These are phyloP conservation scores for Schwanniomyces pseudopolymorphus DNA, from an alignment of 805 yeast genomes.

Conservation along the genomic window DNA sequence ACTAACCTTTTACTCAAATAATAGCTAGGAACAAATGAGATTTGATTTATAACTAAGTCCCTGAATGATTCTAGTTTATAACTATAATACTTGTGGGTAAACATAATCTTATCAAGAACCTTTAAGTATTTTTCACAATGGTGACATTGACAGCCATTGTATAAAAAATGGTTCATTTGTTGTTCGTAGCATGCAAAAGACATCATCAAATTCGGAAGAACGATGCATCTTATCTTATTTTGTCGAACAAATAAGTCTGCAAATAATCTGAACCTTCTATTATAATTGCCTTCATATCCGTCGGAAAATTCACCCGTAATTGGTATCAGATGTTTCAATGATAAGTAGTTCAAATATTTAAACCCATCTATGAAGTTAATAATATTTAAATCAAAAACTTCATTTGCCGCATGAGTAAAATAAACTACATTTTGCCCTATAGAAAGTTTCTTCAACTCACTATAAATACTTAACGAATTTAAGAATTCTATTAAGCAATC, in stretches of 20 bases:
- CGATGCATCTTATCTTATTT: conserved; percentile 39
- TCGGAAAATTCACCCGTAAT: conserved; percentile 55
- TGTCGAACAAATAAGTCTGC: conserved; percentile 46
- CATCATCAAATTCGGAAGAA: conserved; percentile 61
- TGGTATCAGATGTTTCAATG: conserved; percentile 61
- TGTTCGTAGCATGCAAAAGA: conserved; percentile 69
- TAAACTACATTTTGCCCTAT: conserved; percentile 32
- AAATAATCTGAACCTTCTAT: conserved; percentile 56
- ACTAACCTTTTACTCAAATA: conserved; percentile 36
- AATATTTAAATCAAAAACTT: conserved; percentile 49
- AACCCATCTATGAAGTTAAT: conserved; percentile 27
- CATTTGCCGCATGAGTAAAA: conserved; percentile 24
- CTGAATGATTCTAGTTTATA: conserved; percentile 44
- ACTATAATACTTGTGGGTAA: conserved; percentile 63
- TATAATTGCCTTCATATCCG: conserved; percentile 73
- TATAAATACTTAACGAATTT: conserved; percentile 33
- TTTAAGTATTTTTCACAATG: conserved; percentile 53
- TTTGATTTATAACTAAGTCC: conserved; percentile 60
- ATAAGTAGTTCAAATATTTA: conserved; percentile 36
- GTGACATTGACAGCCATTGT: conserved; percentile 75
- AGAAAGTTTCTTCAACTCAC: conserved; percentile 35
- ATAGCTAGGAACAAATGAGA: conserved; percentile 54
- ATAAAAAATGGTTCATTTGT: conserved; percentile 62
- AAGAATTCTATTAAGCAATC: conserved; percentile 47
- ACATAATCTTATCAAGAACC: conserved; percentile 56